A percentile compares a stretch with the other conserved stretches of the same genome.
These are phyloP conservation scores for Pythium guiyangense DNA, from an alignment of 352 stramenopile species.

Conservation along the genomic window DNA sequence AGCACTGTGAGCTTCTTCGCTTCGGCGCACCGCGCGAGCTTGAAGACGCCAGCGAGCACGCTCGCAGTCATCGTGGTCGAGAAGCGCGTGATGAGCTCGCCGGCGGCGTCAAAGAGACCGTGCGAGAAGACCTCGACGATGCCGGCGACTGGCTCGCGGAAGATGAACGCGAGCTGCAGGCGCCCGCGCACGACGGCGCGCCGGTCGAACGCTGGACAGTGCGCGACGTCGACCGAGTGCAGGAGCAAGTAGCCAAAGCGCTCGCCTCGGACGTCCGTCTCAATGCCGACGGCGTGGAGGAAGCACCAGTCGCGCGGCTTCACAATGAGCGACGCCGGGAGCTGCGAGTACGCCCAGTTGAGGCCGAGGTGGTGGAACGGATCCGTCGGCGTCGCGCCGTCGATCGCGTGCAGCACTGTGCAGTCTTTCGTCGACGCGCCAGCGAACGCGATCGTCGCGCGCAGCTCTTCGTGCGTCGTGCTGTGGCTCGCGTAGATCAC, in stretches of 20 bases:
- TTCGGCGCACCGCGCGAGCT: constrained; percentile 32
- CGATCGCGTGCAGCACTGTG: constrained; percentile 31
- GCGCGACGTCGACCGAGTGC: constrained; percentile 36
- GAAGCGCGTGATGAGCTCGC: constrained; percentile 25
- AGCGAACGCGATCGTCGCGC: constrained; percentile 29
- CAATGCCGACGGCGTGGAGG: constrained; percentile 45
- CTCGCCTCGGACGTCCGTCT: constrained; percentile 19
- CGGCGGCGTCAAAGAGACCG: constrained; percentile 36
- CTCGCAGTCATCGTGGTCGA: constrained; percentile 28
- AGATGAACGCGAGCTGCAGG: constrained; percentile 27
- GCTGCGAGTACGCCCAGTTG: constrained; percentile 44
- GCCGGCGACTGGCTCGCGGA: constrained; percentile 28
- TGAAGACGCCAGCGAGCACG: constrained; percentile 22
- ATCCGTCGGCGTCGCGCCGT: constrained; percentile 26
- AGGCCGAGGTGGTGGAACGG: constrained; percentile 48
- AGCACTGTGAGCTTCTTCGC: constrained; percentile 57
- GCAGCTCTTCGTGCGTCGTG: constrained; percentile 29
- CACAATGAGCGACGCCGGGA: constrained; percentile 19
- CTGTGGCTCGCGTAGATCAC: constrained; percentile 43
- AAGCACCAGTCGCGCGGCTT: constrained; percentile 23
- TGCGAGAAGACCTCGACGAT: constrained; percentile 41
- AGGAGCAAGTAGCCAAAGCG: constrained; percentile 40
- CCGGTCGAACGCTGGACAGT: constrained; percentile 30
- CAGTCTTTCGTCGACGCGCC: constrained; percentile 31
- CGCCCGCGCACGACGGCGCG: constrained; percentile 25